These are phyloP conservation scores for Chenopodium suecicum DNA, from an alignment of 148 eudicot genomes.

Conservation along the genomic window DNA sequence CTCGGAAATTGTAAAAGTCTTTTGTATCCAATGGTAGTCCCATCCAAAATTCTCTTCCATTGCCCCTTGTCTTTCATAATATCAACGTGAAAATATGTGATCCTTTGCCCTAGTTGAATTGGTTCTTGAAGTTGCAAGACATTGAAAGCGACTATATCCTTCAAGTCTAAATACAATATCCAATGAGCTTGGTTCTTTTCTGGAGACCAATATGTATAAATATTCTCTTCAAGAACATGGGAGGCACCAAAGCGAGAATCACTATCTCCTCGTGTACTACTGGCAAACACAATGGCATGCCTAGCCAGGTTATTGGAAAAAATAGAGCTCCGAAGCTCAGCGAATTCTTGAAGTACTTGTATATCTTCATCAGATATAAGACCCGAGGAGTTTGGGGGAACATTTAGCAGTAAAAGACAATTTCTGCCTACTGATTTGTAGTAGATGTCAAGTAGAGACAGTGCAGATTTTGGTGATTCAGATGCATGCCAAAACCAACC, in stretches of 20 bases:
- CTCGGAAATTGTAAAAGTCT: conserved; percentile 51
- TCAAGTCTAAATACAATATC: conserved; percentile 53
- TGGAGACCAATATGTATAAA: conserved; percentile 76
- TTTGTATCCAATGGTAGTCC: conserved; percentile 73
- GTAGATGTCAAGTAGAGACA: conserved; percentile 67
- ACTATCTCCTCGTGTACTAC: conserved; percentile 50
- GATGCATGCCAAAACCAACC: conserved; percentile 96
- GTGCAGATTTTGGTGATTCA: conserved; percentile 67
- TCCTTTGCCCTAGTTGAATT: conserved; percentile 80
- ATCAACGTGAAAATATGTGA: conserved; percentile 57
- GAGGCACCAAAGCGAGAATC: conserved; percentile 39
- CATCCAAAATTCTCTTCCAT: conserved; percentile 48
- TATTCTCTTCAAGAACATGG: conserved; percentile 52
- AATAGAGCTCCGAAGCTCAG: conserved; percentile 52
- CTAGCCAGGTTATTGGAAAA: conserved; percentile 60
- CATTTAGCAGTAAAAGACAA: conserved; percentile 66
- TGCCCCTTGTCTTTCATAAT: conserved; percentile 33
- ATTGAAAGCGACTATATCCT: conserved; percentile 43
- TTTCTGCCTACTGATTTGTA: conserved; percentile 84
- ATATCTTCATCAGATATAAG: conserved; percentile 71
- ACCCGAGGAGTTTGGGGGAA: conserved; percentile 87
- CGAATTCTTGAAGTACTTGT: conserved; percentile 63
- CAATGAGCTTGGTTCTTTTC: conserved; percentile 37
- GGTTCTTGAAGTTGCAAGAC: conserved; percentile 79
- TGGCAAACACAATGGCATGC: conserved; percentile 46